Conservation (phyloP, 2,329 filamentous ascomycete genomes). For the Fonsecaea nubica region DNA sequence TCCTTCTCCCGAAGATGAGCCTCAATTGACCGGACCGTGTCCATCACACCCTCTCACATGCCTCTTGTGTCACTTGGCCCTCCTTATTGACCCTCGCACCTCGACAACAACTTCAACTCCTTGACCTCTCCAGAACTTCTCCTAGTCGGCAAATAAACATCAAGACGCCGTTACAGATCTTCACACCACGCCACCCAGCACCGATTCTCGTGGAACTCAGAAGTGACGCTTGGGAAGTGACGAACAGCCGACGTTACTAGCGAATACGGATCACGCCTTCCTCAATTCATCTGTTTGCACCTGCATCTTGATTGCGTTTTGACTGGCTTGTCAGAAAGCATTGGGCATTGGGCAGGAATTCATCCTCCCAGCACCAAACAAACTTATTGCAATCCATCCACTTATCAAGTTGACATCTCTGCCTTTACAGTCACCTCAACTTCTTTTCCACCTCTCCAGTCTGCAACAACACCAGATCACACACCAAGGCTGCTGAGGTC, state of each 20-base stretch:
- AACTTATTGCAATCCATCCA: background rate
- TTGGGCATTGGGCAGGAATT: slow-evolving; percentile 1
- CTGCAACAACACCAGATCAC: background rate
- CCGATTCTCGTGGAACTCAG: background rate
- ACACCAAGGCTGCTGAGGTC: background rate
- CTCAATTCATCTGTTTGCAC: background rate
- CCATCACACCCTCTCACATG: background rate
- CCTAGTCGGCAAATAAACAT: background rate
- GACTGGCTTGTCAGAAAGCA: background rate
- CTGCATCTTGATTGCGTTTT: slow-evolving; percentile 3
- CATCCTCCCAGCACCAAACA: background rate
- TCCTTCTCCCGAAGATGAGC: background rate
- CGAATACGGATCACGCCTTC: background rate
- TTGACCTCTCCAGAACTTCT: background rate
- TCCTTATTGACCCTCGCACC: background rate
- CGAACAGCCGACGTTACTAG: background rate
- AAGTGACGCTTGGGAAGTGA: background rate
- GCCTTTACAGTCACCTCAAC: background rate
- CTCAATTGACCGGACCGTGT: background rate
- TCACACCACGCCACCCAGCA: background rate
- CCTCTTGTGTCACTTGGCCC: background rate
- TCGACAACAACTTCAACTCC: background rate
- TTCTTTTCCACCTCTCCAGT: background rate
- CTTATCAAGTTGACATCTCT: background rate
- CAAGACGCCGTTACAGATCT: background rate